phyloP scores from a whole-genome alignment of 2,329 filamentous ascomycete genomes.

The Paecilomyces dactylethromorphus region DNA sequence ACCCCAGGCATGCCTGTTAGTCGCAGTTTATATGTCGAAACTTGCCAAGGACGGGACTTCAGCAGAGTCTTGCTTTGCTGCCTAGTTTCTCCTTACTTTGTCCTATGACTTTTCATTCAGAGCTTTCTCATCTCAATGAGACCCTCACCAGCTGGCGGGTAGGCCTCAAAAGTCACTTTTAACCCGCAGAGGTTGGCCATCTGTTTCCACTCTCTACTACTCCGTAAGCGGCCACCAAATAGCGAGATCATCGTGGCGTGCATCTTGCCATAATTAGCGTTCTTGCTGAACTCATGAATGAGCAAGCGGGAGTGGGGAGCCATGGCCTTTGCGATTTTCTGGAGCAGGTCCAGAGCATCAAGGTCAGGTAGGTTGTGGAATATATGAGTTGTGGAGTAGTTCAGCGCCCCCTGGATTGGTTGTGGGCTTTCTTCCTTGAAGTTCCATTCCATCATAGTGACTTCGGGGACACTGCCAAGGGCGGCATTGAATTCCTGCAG shows the following conservation, averaged over 20 bases:
- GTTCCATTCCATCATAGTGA: constrained; percentile 28
- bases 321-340: constrained; percentile 31
- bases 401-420: constrained; percentile 23
- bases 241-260: constrained; percentile 32
- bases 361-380: constrained; percentile 32
- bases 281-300: constrained; percentile 32
- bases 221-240: constrained; percentile 27
- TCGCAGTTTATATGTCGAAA: too few relatives aligned
- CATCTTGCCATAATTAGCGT: constrained; percentile 25
- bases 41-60: too few relatives aligned
- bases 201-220: constrained; percentile 27
- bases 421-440: constrained; percentile 26
- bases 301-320: constrained; percentile 24
- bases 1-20: too few relatives aligned
- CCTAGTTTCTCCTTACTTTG: too few relatives aligned
- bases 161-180: constrained; percentile 28
- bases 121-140: constrained; percentile 29
- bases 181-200: constrained; percentile 26
- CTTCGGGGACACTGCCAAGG: constrained; percentile 16
- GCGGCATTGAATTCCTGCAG: constrained; percentile 32
- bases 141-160: constrained; percentile 24
- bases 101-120: background rate
- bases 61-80: too few relatives aligned
- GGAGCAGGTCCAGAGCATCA: constrained; percentile 26
- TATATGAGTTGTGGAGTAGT: constrained; percentile 30